These are phyloP conservation scores for Acacia melanoxylon DNA, from an alignment of 306 rosid species.

Conservation along the genomic window DNA sequence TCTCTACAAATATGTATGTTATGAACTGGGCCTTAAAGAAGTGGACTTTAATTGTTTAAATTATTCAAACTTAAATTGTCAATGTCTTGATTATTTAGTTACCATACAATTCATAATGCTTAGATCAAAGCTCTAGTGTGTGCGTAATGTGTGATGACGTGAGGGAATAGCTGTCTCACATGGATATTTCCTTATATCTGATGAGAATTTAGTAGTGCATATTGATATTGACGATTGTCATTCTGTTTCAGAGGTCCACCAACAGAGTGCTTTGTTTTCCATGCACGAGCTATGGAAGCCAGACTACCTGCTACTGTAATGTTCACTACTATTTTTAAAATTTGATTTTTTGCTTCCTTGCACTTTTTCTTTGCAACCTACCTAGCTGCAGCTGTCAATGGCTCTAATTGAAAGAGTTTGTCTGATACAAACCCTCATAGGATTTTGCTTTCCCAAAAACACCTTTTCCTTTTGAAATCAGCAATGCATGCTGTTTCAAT, in stretches of 20 bases:
- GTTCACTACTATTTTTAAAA: conserved; percentile 9
- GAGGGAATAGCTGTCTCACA: conserved; percentile 13
- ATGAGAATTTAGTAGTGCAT: not conserved
- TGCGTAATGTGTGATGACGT: not conserved
- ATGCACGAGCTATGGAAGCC: conserved; percentile 82
- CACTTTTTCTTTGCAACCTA: not conserved
- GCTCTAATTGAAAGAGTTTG: not conserved
- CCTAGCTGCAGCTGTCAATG: conserved; percentile 14
- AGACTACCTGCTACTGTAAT: conserved; percentile 63
- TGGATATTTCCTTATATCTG: not conserved
- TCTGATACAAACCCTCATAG: not conserved
- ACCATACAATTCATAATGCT: conserved; percentile 21
- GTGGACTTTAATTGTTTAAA: not conserved
- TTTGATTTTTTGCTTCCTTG: not conserved
- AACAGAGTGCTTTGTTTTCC: conserved; percentile 87
- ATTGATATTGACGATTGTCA: conserved; percentile 37
- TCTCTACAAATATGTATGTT: not conserved
- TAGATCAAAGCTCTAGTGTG: conserved; percentile 15
- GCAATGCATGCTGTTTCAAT: not conserved
- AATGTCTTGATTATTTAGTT: not conserved
- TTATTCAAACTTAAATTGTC: not conserved
- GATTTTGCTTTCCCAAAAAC: not conserved
- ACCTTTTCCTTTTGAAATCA: not conserved
- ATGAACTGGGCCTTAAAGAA: not conserved
- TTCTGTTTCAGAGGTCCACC: conserved; percentile 87